Conservation (phyloP, 2,329 filamentous ascomycete genomes). For the Trichoderma sp. region DNA sequence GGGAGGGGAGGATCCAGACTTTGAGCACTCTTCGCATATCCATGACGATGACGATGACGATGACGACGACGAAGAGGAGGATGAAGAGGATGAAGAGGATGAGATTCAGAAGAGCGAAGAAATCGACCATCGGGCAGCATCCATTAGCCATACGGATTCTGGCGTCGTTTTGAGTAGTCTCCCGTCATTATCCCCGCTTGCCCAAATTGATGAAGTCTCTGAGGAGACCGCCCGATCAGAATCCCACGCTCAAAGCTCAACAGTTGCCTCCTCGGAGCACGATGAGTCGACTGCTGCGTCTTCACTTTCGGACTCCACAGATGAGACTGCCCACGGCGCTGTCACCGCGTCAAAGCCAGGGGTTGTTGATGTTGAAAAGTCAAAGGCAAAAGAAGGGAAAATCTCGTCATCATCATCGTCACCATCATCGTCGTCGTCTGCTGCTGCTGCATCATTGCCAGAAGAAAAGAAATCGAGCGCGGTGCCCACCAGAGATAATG, state of each 20-base stretch:
- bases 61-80: conserved; percentile 5
- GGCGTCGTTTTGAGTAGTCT: conserved; percentile 53
- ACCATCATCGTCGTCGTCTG: background rate
- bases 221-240: conserved; percentile 54
- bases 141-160: conserved; percentile 55
- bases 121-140: conserved; percentile 34
- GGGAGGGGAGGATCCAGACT: conserved; percentile 23
- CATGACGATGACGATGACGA: conserved; percentile 7
- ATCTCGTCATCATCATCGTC: background rate
- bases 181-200: conserved; percentile 44
- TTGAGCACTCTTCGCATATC: conserved; percentile 20
- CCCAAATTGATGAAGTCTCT: conserved; percentile 49
- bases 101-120: conserved; percentile 30
- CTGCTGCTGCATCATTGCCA: background rate
- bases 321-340: conserved; percentile 54
- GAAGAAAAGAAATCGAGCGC: background rate
- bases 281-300: conserved; percentile 64
- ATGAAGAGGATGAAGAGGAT: conserved; percentile 2
- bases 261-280: conserved; percentile 52
- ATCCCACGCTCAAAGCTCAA: conserved; percentile 60
- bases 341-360: background rate
- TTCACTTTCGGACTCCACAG: conserved; percentile 63
- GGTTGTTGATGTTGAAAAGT: background rate
- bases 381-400: no score
- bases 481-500: background rate